Percentiles rank a stretch among this genome's conserved stretches.
phyloP scores from a whole-genome alignment of 2,329 filamentous ascomycete species.

The Paecilomyces dactylethromorphus region DNA sequence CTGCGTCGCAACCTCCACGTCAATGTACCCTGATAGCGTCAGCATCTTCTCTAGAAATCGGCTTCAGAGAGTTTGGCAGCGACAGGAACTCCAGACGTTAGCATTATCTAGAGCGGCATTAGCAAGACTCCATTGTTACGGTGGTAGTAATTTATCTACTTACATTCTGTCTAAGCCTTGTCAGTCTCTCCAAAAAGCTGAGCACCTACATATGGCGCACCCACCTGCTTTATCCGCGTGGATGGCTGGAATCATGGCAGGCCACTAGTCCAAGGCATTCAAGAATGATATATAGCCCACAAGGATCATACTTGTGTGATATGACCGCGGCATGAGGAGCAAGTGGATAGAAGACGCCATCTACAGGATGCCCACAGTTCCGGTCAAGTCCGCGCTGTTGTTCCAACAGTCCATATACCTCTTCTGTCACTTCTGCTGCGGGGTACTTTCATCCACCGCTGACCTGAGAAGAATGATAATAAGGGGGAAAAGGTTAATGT shows the following conservation, averaged over 20 bases:
- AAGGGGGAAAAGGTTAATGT: neutral
- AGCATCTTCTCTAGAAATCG: conserved; percentile 46
- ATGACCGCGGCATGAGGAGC: conserved; percentile 37
- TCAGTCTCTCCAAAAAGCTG: conserved; percentile 39
- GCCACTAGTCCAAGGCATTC: conserved; percentile 53
- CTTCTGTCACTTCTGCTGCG: conserved; percentile 48
- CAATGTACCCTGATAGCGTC: conserved; percentile 37
- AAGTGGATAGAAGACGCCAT: conserved; percentile 41
- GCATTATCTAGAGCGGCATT: conserved; percentile 36
- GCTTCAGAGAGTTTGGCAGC: conserved; percentile 43
- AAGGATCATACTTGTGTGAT: conserved; percentile 38
- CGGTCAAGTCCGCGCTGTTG: conserved; percentile 44
- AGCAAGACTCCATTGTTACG: neutral
- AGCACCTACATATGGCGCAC: conserved; percentile 33
- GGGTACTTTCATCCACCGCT: neutral
- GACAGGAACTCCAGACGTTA: conserved; percentile 43
- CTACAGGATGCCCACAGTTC: conserved; percentile 47
- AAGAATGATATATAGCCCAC: conserved; percentile 41
- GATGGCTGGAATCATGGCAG: conserved; percentile 50
- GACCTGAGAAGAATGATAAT: neutral
- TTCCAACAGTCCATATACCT: conserved; percentile 61
- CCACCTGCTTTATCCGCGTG: conserved; percentile 45
- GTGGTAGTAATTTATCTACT: conserved; percentile 15
- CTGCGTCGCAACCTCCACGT: conserved; percentile 11
- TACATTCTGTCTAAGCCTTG: conserved; percentile 44